Base-by-base conservation (phyloP, 306 rosid genomes). In the Rubus parviflorus region DNA sequence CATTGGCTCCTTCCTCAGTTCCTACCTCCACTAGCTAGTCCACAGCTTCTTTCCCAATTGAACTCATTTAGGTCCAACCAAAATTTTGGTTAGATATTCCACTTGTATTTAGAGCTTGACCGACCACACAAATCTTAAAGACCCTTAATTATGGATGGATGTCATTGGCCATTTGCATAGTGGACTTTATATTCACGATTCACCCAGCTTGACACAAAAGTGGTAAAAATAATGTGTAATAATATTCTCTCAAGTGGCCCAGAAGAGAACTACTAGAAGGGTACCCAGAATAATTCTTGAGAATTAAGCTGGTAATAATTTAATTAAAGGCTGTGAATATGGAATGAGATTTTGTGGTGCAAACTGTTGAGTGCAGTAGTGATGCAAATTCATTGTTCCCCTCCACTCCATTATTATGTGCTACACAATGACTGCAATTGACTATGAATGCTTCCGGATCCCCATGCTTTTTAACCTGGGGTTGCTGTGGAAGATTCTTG, bases 1-100 rank as follows among this genome's bases (percentile, higher is more conserved):
- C 47, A 17, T 19, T 4, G 52, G 19, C 25, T 38, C 75, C 77
- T 15, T 19, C 68, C 68, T 17, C 46, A 25, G 77, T 45, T 74
- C 7, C 25, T 3, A 72, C 76, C 76, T 53, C 69, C 68, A 69
- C 7, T 4, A 30, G 35, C 35, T 30, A 30, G 35, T 30, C 35
- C 35, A n/a, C 68, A 40, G 35, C 68, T 73, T 42, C 68, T 22
- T 43, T 17, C 43, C 67, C 68, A 73, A 0, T 56, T 56, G 41
- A 40, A 13, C 70, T 45, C 17, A 23, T 2, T 25, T 45, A 5
- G 45, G 68, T 74, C 77, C 77, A 30, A 74, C 57, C 56, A 14
- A 74, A 58, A 43, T 8, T 25, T 45, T 43, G 14, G 25, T 23
- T 11, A 42, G 57, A 60, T 65, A 17, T 74, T 17, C 23, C 20